Evolutionary conservation across 2,329 filamentous ascomycete genomes (phyloP), one percentile per base, ranked within the genome.

Genomic region (Fusarium piperis): DNA sequence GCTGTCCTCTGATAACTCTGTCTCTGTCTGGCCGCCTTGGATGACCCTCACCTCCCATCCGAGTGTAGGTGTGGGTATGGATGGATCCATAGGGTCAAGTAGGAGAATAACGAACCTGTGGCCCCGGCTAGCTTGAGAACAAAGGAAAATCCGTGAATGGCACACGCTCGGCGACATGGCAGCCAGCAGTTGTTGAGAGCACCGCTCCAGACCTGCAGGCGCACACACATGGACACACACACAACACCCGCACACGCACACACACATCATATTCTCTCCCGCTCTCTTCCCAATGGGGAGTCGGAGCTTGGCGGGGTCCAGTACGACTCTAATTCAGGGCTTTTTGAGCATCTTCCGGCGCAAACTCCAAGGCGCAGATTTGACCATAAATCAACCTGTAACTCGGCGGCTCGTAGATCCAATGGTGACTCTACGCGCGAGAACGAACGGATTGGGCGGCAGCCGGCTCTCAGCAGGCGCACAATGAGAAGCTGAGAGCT

Each of bases 31-130:
- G 26, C 44, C 44, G 44, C 44, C 44, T 72, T 56, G 62, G 64
- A 51, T 28, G 70, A 67, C 66, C 70, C 70, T 72, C 70, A 73
- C 70, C 59, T 73, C 70, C 70, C 59, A 68, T 44, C 35, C 62
- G 48, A 66, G 67, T 70, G 55, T 63, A n/a, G 44, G 44, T 51
- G 44, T 51, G 44, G 44, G 44, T 51, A 51, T 35, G 20, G 33
- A 55, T 36, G 52, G 66, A 64, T 51, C 44, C 44, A 39, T 39
- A 61, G 59, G 32, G 62, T 46, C 57, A 63, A 64, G 59, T 52
- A 60, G 55, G 66, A 66, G 52, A 66, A 58, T 52, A 52, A 55
- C 55, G 20, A 66, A 39, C 52, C 32, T 64, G 51, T 67, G 69
- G 69, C 67, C 70, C 70, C 62, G 65, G 35, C 70, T 72, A 72